These are phyloP conservation scores for Myxozyma neglecta DNA, from an alignment of 805 yeast genomes.

Conservation along the genomic window DNA sequence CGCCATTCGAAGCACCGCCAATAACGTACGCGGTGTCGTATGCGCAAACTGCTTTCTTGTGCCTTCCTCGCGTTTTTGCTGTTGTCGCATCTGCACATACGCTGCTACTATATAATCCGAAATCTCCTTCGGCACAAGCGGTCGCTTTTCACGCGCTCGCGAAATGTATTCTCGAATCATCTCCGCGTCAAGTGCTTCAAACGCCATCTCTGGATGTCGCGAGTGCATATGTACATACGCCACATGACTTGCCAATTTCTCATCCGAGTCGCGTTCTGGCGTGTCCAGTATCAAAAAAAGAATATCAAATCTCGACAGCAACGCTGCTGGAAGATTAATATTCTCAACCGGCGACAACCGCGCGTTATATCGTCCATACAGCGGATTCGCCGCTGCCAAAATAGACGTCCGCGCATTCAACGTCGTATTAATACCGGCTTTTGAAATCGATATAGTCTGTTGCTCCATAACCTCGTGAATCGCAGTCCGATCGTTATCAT, in stretches of 20 bases:
- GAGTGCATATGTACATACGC: constrained; percentile 94
- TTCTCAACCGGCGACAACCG: constrained; percentile 88
- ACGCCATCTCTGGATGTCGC: constrained; percentile 74
- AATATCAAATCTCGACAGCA: constrained; percentile 90
- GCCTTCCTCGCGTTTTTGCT: constrained; percentile 75
- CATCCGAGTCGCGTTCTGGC: constrained; percentile 78
- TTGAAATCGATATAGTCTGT: constrained; percentile 94
- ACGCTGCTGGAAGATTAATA: constrained; percentile 94
- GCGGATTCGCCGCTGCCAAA: constrained; percentile 97
- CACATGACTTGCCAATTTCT: constrained; percentile 86
- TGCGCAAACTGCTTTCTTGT: constrained; percentile 80
- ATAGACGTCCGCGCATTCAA: constrained; percentile 93
- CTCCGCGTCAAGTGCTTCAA: constrained; percentile 73
- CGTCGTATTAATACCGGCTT: constrained; percentile 96
- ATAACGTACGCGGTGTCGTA: constrained; percentile 90
- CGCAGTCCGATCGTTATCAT: constrained; percentile 93
- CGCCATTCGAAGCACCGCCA: constrained; percentile 87
- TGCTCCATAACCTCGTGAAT: constrained; percentile 99
- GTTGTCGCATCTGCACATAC: constrained; percentile 90
- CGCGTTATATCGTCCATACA: constrained; percentile 92
- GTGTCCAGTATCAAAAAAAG: constrained; percentile 82
- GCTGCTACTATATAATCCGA: constrained; percentile 83
- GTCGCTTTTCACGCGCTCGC: constrained; percentile 79
- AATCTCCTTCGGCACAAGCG: constrained; percentile 77
- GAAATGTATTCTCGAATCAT: constrained; percentile 86